Percentiles rank a stretch among this genome's conserved stretches.
These are phyloP conservation scores for Fusarium concolor DNA, from an alignment of 2,329 filamentous ascomycete genomes.

Conservation along the genomic window DNA sequence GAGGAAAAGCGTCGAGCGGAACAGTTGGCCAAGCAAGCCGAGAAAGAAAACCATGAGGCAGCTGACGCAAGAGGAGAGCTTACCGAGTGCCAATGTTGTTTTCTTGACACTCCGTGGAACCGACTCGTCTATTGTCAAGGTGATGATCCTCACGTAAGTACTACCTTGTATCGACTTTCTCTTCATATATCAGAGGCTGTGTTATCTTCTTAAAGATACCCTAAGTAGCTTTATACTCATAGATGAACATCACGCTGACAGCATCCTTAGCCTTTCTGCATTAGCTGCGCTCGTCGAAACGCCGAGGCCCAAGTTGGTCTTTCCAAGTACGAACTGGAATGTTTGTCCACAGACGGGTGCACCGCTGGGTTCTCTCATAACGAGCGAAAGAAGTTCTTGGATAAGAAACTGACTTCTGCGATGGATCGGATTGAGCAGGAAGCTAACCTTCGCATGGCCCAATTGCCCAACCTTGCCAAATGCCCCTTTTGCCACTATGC, in stretches of 20 bases:
- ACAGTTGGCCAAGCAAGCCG: slow-evolving; percentile 39
- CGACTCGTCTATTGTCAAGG: slow-evolving; percentile 76
- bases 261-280: slow-evolving; percentile 70
- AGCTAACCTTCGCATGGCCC: slow-evolving; percentile 74
- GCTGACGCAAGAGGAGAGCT: slow-evolving; percentile 64
- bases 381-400: slow-evolving; percentile 68
- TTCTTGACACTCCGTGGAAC: slow-evolving; percentile 72
- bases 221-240: no score
- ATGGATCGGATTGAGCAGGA: slow-evolving; percentile 79
- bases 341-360: slow-evolving; percentile 78
- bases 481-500: slow-evolving; percentile 89
- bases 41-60: slow-evolving; percentile 55
- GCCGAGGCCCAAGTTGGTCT: slow-evolving; percentile 77
- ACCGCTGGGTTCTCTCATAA: slow-evolving; percentile 66
- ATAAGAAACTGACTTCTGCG: slow-evolving; percentile 67
- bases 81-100: slow-evolving; percentile 81
- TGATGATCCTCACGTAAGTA: slow-evolving; percentile 61
- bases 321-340: slow-evolving; percentile 74
- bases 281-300: slow-evolving; percentile 70
- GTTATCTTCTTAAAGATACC: neutral
- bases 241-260: slow-evolving; percentile 19
- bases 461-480: slow-evolving; percentile 76
- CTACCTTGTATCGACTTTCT: neutral
- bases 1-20: slow-evolving; percentile 49
- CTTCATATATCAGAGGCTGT: neutral